Evolutionary conservation across 345 rosid genomes (phyloP), one percentile per base, ranked within the genome.

Genomic region (Conringia planisiliqua): DNA sequence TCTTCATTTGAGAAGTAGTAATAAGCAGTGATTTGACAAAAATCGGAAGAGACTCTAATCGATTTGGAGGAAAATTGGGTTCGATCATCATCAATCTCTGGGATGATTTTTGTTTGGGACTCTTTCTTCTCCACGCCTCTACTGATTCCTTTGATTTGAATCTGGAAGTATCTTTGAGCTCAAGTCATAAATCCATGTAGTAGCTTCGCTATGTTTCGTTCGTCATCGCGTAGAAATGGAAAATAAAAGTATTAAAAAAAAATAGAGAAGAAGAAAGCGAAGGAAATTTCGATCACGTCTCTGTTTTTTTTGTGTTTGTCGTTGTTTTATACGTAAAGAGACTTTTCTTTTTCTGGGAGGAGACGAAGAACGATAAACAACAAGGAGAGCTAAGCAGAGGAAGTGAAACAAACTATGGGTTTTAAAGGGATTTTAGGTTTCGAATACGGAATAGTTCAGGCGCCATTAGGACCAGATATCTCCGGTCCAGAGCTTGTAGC

Each of bases 401-500:
- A 52, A 55, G 43, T 47, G 16, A 67, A 51, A 10, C 3, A 27
- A 67, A 65, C 30, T 18, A 91, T 89, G 94, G 86, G 89, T 20
- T 84, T 90, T 88, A 85, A 75, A 82, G 98, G 98, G 80, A 80
- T 90, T 75, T 80, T 93, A 81, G 95, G 93, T 60, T 90, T 90
- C 48, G 89, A 89, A 40, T 78, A 85, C 80, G 98, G 92, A 68
- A 85, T 93, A 16, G 83, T 90, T 6, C 98, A 85, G 76, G 97
- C 87, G 33, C 97, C 98, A 22, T 47, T 93, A 55, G 98, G 98
- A 64, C 97, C 98, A 56, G 98, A 93, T 52, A 86, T 93, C 74
- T 88, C 97, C 4, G 83, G 91, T 12, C 98, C 98, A 0, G 95
- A 87, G 80, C 96, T 92, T 56, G 98, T 87, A 6, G 97, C 98